Conservation (phyloP, 2,329 filamentous ascomycete species). For the Pezicula rhizophila region DNA sequence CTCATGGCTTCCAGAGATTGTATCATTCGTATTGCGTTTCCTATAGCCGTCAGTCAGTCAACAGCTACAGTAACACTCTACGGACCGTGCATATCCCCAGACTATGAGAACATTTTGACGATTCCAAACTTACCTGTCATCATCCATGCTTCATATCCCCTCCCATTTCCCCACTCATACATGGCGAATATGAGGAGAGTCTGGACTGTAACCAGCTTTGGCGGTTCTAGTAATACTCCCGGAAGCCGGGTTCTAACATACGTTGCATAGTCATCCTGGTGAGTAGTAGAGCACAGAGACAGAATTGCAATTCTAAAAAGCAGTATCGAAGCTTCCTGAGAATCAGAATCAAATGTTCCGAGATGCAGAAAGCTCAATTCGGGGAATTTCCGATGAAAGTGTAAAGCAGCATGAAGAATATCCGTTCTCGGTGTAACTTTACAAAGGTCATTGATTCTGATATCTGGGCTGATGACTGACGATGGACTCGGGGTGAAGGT, state of each 20-base stretch:
- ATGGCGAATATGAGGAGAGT: slow-evolving; percentile 33
- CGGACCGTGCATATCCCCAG: too few species aligned
- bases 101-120: neutral
- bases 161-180: slow-evolving; percentile 36
- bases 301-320: neutral
- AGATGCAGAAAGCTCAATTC: slow-evolving; percentile 17
- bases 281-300: neutral
- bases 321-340: slow-evolving; percentile 1
- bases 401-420: neutral
- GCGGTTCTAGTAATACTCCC: slow-evolving; percentile 11
- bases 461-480: neutral
- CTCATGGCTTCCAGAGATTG: slow-evolving; percentile 27
- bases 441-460: neutral
- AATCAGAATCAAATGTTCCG: slow-evolving; percentile 10
- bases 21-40: slow-evolving; percentile 33
- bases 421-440: neutral
- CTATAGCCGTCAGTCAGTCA: neutral
- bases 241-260: slow-evolving; percentile 6
- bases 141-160: slow-evolving; percentile 39
- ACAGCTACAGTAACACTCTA: neutral
- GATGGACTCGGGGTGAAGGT: neutral
- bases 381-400: slow-evolving; percentile 17
- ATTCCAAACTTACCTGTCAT: slow-evolving; percentile 27
- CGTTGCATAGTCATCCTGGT: neutral
- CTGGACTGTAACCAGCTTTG: slow-evolving; percentile 32